A percentile compares a stretch with the other conserved stretches of the same genome.
phyloP scores from a whole-genome alignment of 2,329 filamentous ascomycete species.

The Aspergillus jensenii region DNA sequence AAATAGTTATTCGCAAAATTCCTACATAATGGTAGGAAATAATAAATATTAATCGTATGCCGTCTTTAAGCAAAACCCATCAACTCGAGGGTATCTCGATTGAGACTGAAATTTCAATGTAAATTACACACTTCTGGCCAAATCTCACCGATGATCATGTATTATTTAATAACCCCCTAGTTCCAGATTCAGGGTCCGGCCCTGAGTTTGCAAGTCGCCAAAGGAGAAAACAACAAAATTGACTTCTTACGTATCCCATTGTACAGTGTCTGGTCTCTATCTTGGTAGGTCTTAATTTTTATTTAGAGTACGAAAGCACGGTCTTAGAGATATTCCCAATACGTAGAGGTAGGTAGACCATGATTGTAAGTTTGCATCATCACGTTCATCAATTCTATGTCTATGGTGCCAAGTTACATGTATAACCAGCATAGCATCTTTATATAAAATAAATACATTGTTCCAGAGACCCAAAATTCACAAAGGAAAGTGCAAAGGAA shows the following conservation, averaged over 20 bases:
- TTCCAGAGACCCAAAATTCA: neutral
- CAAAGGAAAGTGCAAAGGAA: conserved; percentile 2
- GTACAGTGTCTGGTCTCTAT: too few relatives aligned
- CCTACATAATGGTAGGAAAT: neutral
- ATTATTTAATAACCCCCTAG: neutral
- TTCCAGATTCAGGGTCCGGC: neutral
- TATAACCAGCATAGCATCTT: neutral
- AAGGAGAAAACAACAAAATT: neutral
- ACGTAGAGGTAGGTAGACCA: neutral
- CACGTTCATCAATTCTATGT: conserved; percentile 5
- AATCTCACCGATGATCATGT: neutral
- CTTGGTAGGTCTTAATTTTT: too few relatives aligned
- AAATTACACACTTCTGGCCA: neutral
- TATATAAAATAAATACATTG: neutral
- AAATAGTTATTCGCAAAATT: neutral
- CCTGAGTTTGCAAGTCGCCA: neutral
- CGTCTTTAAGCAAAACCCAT: neutral
- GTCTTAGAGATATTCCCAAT: neutral
- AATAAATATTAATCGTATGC: neutral
- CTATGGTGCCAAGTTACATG: conserved; percentile 1
- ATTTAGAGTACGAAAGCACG: too few relatives aligned
- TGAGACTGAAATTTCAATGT: neutral
- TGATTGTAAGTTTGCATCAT: neutral
- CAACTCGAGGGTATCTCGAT: neutral
- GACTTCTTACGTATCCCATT: neutral